Percentiles rank a stretch among this genome's conserved stretches.
Evolutionary conservation across 1,284 basidiomycete species (phyloP).

Genomic region (Chalciporus sp.): DNA sequence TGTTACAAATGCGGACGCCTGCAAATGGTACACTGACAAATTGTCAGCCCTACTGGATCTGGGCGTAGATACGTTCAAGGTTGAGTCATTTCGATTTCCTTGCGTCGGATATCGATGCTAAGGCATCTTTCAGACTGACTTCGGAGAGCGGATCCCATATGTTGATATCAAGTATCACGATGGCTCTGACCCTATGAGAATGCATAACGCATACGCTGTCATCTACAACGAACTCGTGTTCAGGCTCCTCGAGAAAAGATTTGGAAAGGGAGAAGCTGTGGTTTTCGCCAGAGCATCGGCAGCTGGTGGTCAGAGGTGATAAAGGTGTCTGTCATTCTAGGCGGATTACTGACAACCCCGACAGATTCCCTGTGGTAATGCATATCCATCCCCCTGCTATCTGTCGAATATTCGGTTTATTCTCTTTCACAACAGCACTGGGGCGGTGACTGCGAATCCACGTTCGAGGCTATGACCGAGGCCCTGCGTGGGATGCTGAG

Average conservation of each 20-base stretch:
- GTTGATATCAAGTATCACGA: slow-evolving; percentile 63
- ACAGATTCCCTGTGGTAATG: slow-evolving; percentile 21
- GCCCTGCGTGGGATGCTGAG: slow-evolving; percentile 69
- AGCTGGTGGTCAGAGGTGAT: slow-evolving; percentile 67
- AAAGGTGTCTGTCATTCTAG: slow-evolving; percentile 2
- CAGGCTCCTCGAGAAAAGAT: slow-evolving; percentile 55
- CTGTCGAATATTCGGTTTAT: background rate
- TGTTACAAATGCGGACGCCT: slow-evolving; percentile 70
- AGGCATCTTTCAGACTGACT: slow-evolving; percentile 55
- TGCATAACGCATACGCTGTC: slow-evolving; percentile 69
- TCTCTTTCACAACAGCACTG: slow-evolving; percentile 55
- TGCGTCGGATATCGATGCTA: background rate
- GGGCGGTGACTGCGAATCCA: slow-evolving; percentile 80
- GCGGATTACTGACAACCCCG: slow-evolving; percentile 2
- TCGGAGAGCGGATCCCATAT: slow-evolving; percentile 69
- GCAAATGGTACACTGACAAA: slow-evolving; percentile 67
- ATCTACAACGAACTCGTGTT: slow-evolving; percentile 75
- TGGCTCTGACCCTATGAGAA: slow-evolving; percentile 67
- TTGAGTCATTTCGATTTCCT: slow-evolving; percentile 22
- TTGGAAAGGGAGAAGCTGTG: slow-evolving; percentile 67
- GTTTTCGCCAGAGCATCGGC: slow-evolving; percentile 70
- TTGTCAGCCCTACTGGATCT: slow-evolving; percentile 63
- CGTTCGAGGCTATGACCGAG: slow-evolving; percentile 79
- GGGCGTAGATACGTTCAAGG: slow-evolving; percentile 74
- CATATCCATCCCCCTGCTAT: background rate